Percentiles rank a stretch among this genome's conserved stretches.
phyloP scores from a whole-genome alignment of 1,284 basidiomycete genomes.

The Phenoliferia sp. region DNA sequence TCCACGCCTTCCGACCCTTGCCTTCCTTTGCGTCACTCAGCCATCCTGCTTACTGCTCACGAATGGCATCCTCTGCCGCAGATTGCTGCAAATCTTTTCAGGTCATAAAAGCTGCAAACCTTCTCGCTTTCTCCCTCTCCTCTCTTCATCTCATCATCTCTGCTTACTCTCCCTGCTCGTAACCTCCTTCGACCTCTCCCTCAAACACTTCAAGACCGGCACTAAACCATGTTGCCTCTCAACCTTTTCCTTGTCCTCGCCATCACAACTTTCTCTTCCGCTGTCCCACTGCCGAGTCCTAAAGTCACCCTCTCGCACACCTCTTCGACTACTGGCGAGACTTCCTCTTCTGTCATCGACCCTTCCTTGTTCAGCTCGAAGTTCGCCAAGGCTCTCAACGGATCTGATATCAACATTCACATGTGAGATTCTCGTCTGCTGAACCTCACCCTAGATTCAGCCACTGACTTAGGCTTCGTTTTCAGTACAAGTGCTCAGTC shows the following conservation, averaged over 20 bases:
- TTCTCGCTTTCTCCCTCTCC: slow-evolving; percentile 1
- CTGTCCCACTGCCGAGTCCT: background rate
- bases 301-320: slow-evolving; percentile 26
- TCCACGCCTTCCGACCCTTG: background rate
- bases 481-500: background rate
- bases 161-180: background rate
- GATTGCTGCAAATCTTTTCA: too few relatives aligned
- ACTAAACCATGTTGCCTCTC: slow-evolving; percentile 9
- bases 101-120: too few relatives aligned
- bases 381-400: slow-evolving; percentile 16
- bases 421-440: slow-evolving; percentile 8
- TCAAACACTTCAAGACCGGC: background rate
- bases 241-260: slow-evolving; percentile 3
- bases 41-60: background rate
- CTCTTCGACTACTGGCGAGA: slow-evolving; percentile 16
- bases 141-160: background rate
- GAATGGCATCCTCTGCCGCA: too few relatives aligned
- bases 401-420: slow-evolving; percentile 30
- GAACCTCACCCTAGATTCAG: background rate
- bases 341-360: slow-evolving; percentile 19
- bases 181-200: background rate
- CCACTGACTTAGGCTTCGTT: background rate
- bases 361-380: slow-evolving; percentile 10
- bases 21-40: background rate
- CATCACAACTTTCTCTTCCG: slow-evolving; percentile 1